Evolutionary conservation across 2,329 filamentous ascomycete species (phyloP).

Genomic region (Apiospora phragmitis): DNA sequence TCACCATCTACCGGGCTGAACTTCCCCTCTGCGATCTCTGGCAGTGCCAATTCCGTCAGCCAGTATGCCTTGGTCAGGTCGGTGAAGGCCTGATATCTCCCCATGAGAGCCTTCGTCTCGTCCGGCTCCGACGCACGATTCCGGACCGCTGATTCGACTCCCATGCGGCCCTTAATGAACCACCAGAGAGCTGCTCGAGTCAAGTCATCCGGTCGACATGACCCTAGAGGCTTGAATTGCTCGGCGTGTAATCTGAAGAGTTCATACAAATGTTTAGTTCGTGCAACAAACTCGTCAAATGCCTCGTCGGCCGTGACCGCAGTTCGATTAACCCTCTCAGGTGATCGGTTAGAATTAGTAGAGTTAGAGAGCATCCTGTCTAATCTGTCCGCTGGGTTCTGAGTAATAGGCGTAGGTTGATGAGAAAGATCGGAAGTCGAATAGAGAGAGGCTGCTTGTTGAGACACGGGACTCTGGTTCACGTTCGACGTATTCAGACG

Average conservation of each 20-base stretch:
- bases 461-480: slow-evolving; percentile 25
- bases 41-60: slow-evolving; percentile 62
- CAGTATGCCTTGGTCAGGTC: slow-evolving; percentile 86
- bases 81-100: slow-evolving; percentile 76
- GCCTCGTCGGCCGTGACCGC: slow-evolving; percentile 51
- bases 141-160: slow-evolving; percentile 71
- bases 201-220: slow-evolving; percentile 66
- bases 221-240: slow-evolving; percentile 64
- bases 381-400: slow-evolving; percentile 23
- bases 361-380: neutral
- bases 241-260: slow-evolving; percentile 80
- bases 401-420: slow-evolving; percentile 27
- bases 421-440: slow-evolving; percentile 30
- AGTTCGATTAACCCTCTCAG: slow-evolving; percentile 31
- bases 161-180: slow-evolving; percentile 80
- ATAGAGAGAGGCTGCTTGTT: slow-evolving; percentile 26
- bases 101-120: slow-evolving; percentile 53
- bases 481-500: slow-evolving; percentile 19
- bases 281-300: slow-evolving; percentile 66
- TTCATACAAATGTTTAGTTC: slow-evolving; percentile 72
- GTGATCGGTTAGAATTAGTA: slow-evolving; percentile 19
- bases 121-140: slow-evolving; percentile 58
- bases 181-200: slow-evolving; percentile 80
- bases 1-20: slow-evolving; percentile 45
- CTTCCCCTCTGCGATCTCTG: slow-evolving; percentile 47